These are phyloP conservation scores for Notholithocarpus densiflorus DNA, from an alignment of 306 rosid species.

Conservation along the genomic window DNA sequence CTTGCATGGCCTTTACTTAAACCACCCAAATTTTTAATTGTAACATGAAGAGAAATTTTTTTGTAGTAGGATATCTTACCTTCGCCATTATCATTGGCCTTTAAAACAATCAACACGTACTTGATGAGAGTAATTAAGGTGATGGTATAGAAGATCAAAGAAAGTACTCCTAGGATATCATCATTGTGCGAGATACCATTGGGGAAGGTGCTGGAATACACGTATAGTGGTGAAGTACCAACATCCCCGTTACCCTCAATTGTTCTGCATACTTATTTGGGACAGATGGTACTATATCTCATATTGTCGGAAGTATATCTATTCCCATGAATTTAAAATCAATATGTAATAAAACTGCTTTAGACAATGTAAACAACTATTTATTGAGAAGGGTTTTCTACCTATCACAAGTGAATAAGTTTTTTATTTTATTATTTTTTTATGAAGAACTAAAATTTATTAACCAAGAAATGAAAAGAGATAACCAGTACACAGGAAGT, in stretches of 20 bases:
- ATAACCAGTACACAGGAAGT: no score
- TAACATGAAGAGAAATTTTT: no score
- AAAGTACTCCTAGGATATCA: slow-evolving; percentile 23
- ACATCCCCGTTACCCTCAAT: slow-evolving; percentile 20
- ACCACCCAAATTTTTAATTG: no score
- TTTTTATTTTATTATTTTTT: no score
- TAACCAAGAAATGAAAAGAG: no score
- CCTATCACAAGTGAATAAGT: background rate
- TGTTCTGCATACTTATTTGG: background rate
- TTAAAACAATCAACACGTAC: slow-evolving; percentile 26
- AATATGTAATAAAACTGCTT: background rate
- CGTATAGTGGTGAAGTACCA: slow-evolving; percentile 31
- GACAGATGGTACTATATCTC: background rate
- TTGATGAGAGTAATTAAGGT: slow-evolving; percentile 23
- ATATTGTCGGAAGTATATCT: background rate
- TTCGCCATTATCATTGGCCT: slow-evolving; percentile 31
- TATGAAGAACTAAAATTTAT: no score
- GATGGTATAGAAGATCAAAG: slow-evolving; percentile 17
- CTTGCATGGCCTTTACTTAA: no score
- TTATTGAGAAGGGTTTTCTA: background rate
- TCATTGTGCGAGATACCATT: slow-evolving; percentile 13
- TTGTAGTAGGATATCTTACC: background rate
- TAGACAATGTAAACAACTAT: background rate
- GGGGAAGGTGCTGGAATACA: slow-evolving; percentile 14
- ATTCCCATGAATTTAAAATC: background rate